These are phyloP conservation scores for Ulota crispa DNA, from an alignment of 225 moss, liverwort and hornwort species.

Conservation along the genomic window DNA sequence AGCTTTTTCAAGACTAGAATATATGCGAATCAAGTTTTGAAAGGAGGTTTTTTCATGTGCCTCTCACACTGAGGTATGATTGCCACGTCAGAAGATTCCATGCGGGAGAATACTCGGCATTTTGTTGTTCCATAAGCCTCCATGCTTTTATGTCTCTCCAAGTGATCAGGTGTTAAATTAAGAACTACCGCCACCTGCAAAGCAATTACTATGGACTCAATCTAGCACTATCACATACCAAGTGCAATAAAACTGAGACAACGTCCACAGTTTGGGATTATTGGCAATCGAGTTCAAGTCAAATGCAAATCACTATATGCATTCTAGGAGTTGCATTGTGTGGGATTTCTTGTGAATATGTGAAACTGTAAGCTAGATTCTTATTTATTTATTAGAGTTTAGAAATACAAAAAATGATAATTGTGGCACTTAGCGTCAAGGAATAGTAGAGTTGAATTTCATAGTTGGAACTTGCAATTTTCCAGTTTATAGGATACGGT, in stretches of 20 bases:
- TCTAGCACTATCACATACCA: neutral
- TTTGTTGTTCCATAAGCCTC: slow-evolving; percentile 76
- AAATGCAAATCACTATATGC: no score
- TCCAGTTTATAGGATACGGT: no score
- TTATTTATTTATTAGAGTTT: no score
- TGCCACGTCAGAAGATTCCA: slow-evolving; percentile 75
- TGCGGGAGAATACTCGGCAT: slow-evolving; percentile 81
- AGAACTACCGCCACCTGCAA: slow-evolving; percentile 82
- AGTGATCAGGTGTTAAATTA: slow-evolving; percentile 92
- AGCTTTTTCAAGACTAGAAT: neutral
- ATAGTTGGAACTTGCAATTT: no score
- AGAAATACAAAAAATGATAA: no score
- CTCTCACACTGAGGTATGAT: slow-evolving; percentile 81
- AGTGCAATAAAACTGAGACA: neutral
- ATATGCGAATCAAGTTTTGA: neutral
- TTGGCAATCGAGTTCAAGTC: no score
- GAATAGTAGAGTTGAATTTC: no score
- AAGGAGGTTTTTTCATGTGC: slow-evolving; percentile 10
- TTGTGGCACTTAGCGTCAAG: no score
- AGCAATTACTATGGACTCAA: slow-evolving; percentile 12
- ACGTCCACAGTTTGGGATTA: no score
- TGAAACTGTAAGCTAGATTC: no score
- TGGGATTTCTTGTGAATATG: no score
- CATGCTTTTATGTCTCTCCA: slow-evolving; percentile 88
- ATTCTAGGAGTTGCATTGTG: no score